Conservation (phyloP, 306 rosid genomes). For the Acacia melanoxylon region DNA sequence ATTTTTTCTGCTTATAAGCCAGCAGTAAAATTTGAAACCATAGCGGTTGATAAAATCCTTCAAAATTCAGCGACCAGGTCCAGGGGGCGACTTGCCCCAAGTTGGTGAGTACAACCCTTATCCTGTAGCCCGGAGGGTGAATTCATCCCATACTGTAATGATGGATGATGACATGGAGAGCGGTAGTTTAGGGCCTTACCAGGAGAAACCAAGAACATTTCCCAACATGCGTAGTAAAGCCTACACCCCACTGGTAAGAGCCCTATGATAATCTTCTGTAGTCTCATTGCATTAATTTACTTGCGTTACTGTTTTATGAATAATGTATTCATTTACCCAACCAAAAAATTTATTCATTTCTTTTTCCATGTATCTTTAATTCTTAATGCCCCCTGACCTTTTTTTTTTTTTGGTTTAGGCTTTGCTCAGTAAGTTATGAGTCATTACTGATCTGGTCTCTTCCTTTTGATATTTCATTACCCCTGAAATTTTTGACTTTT, state of each 20-base stretch:
- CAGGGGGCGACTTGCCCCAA: constrained; percentile 99
- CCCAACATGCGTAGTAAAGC: constrained; percentile 92
- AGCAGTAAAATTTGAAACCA: background rate
- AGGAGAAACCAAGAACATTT: constrained; percentile 76
- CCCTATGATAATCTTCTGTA: background rate
- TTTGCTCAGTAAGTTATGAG: background rate
- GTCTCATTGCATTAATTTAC: constrained; percentile 7
- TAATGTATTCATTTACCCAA: background rate
- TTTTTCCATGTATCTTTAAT: background rate
- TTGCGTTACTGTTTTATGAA: constrained; percentile 1
- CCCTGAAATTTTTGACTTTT: constrained; percentile 14
- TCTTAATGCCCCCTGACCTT: background rate
- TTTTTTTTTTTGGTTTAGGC: background rate
- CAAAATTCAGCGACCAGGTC: constrained; percentile 94
- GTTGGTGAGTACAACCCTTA: constrained; percentile 71
- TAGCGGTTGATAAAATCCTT: constrained; percentile 33
- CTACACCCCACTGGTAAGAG: constrained; percentile 74
- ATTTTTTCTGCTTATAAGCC: background rate
- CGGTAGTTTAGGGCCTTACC: constrained; percentile 68
- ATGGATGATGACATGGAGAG: constrained; percentile 75
- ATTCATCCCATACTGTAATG: constrained; percentile 59
- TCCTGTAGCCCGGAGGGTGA: constrained; percentile 71
- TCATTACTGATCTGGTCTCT: background rate
- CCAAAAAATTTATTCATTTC: background rate
- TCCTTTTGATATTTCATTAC: background rate